These are phyloP conservation scores for Melampsora larici-populina DNA, from an alignment of 1,284 basidiomycete genomes.

Conservation along the genomic window DNA sequence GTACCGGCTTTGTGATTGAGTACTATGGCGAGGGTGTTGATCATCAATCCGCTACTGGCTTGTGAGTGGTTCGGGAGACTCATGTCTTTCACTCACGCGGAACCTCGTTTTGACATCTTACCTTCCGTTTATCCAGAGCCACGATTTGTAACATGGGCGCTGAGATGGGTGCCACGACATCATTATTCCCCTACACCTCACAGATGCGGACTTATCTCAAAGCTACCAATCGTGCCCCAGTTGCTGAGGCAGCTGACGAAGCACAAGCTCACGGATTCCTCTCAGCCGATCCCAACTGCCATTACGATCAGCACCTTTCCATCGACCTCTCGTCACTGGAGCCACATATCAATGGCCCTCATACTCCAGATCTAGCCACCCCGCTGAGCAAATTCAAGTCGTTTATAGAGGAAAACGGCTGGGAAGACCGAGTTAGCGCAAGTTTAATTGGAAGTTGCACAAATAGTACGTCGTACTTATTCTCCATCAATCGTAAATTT, in stretches of 20 bases:
- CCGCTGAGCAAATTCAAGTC: constrained; percentile 85
- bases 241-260: constrained; percentile 78
- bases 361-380: constrained; percentile 94
- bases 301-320: constrained; percentile 93
- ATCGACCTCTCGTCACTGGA: constrained; percentile 90
- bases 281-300: constrained; percentile 77
- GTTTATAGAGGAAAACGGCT: constrained; percentile 77
- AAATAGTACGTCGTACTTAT: constrained; percentile 58
- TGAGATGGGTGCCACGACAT: constrained; percentile 97
- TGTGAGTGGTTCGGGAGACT: constrained; percentile 37
- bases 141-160: constrained; percentile 78
- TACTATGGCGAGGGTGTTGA: constrained; percentile 95
- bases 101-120: not conserved
- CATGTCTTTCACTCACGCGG: not conserved
- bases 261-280: constrained; percentile 72
- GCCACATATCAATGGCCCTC: constrained; percentile 93
- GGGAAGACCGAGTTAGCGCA: constrained; percentile 87
- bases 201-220: constrained; percentile 74
- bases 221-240: constrained; percentile 83
- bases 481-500: not conserved
- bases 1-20: constrained; percentile 92
- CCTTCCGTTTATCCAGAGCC: constrained; percentile 39
- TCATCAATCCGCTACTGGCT: constrained; percentile 86
- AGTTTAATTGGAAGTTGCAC: constrained; percentile 96
- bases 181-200: constrained; percentile 90